Evolutionary conservation across 1,284 basidiomycete species (phyloP).

Genomic region (Coriolopsis trogii): DNA sequence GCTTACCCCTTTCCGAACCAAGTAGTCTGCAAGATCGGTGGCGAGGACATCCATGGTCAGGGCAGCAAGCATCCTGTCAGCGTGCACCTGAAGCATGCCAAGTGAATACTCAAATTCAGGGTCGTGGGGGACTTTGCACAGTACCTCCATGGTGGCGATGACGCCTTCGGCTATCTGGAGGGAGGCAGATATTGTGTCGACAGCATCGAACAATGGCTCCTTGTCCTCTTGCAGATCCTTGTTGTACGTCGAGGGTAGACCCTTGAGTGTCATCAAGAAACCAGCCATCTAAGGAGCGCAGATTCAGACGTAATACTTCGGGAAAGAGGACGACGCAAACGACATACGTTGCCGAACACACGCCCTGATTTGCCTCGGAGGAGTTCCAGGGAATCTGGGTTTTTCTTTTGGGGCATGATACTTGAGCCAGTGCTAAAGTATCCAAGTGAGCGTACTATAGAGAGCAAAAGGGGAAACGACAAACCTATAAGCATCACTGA

Average conservation of each 20-base stretch:
- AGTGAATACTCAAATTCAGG: background rate
- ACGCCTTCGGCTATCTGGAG: constrained; percentile 95
- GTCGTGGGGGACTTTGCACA: constrained; percentile 21
- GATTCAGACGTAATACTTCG: background rate
- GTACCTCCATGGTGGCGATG: constrained; percentile 84
- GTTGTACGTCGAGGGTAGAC: constrained; percentile 98
- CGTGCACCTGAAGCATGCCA: constrained; percentile 69
- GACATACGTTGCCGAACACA: constrained; percentile 86
- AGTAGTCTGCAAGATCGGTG: constrained; percentile 96
- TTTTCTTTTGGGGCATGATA: constrained; percentile 99
- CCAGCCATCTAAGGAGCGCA: constrained; percentile 80
- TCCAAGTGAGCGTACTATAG: background rate
- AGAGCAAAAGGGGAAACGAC: constrained; percentile 12
- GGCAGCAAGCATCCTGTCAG: constrained; percentile 87
- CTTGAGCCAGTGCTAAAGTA: constrained; percentile 88
- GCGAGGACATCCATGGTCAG: constrained; percentile 97
- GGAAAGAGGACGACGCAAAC: background rate
- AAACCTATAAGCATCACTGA: constrained; percentile 96
- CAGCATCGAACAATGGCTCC: constrained; percentile 94
- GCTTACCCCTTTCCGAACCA: constrained; percentile 95
- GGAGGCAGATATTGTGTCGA: constrained; percentile 89
- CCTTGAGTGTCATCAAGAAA: constrained; percentile 97
- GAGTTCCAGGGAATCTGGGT: constrained; percentile 95
- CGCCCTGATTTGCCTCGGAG: constrained; percentile 95
- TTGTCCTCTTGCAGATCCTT: constrained; percentile 99